Evolutionary conservation across 2,329 filamentous ascomycete genomes (phyloP).

Genomic region (Chaetothyriales sp.): DNA sequence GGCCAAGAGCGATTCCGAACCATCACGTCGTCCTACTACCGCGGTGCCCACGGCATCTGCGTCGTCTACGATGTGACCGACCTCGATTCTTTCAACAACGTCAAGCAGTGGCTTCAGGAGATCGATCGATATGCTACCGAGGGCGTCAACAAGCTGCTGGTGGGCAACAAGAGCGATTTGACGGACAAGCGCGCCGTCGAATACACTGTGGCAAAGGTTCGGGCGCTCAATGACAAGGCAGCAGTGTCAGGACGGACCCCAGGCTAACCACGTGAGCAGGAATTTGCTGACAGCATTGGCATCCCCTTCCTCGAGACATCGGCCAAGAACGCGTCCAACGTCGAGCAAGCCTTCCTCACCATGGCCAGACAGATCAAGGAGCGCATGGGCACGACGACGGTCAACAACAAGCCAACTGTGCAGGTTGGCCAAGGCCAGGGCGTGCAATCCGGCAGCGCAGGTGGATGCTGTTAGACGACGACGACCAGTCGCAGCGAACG

Average conservation of each 20-base stretch:
- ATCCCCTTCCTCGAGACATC: constrained; percentile 99
- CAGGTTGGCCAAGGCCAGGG: constrained; percentile 91
- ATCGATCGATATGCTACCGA: constrained; percentile 98
- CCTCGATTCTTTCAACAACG: constrained; percentile 99
- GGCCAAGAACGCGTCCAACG: constrained; percentile 98
- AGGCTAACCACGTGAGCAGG: constrained; percentile 39
- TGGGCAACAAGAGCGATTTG: constrained; percentile 99
- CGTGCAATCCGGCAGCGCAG: constrained; percentile 71
- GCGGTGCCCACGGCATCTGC: constrained; percentile 96
- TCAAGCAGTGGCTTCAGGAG: constrained; percentile 99
- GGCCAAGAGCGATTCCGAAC: constrained; percentile 99
- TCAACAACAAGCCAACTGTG: constrained; percentile 96
- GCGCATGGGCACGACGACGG: constrained; percentile 90
- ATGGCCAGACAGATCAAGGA: constrained; percentile 99
- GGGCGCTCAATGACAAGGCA: constrained; percentile 18
- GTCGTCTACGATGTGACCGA: constrained; percentile 99
- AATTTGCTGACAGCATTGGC: constrained; percentile 95
- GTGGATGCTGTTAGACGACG: constrained; percentile 70
- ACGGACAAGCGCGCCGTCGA: constrained; percentile 99
- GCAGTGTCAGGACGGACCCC: too few species aligned
- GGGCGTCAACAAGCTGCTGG: constrained; percentile 97
- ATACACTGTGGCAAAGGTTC: constrained; percentile 98
- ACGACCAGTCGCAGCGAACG: constrained; percentile 12
- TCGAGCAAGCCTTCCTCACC: constrained; percentile 98
- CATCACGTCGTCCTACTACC: constrained; percentile 99